Conservation (phyloP, 106 monocot genomes). For the Dendrobium chrysotoxum region DNA sequence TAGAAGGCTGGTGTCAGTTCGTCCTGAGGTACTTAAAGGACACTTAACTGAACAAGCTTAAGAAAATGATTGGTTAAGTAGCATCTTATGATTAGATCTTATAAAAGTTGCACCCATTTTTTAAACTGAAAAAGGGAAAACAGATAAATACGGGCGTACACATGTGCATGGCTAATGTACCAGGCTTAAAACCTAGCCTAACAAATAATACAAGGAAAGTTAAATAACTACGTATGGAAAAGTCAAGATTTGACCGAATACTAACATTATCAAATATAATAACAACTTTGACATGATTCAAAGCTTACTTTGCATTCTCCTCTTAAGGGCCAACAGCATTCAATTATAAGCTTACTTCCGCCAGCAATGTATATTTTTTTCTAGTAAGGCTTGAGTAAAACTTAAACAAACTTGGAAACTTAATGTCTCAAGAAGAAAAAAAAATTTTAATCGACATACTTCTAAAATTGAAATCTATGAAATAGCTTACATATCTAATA, state of each 20-base stretch:
- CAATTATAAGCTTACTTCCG: neutral
- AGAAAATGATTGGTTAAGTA: neutral
- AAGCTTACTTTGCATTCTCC: neutral
- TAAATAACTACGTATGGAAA: neutral
- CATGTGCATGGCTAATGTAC: neutral
- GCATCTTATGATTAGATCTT: neutral
- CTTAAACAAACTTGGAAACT: neutral
- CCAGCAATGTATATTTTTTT: neutral
- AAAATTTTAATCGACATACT: neutral
- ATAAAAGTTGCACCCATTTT: neutral
- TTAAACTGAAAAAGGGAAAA: neutral
- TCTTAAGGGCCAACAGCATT: neutral
- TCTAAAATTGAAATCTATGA: neutral
- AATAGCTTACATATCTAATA: slow-evolving; percentile 18
- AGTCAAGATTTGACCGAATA: neutral
- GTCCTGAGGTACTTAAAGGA: too few relatives aligned
- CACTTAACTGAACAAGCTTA: neutral
- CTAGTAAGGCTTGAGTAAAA: neutral
- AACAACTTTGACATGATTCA: slow-evolving; percentile 1
- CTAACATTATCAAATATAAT: neutral
- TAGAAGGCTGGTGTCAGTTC: too few relatives aligned
- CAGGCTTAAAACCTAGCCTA: neutral
- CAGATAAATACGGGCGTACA: neutral
- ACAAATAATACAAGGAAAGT: neutral
- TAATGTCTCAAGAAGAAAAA: neutral